Percentiles rank a stretch among this genome's conserved stretches.
Evolutionary conservation across 352 stramenopile genomes (phyloP).

Genomic region (Globisporangium takayamanum): DNA sequence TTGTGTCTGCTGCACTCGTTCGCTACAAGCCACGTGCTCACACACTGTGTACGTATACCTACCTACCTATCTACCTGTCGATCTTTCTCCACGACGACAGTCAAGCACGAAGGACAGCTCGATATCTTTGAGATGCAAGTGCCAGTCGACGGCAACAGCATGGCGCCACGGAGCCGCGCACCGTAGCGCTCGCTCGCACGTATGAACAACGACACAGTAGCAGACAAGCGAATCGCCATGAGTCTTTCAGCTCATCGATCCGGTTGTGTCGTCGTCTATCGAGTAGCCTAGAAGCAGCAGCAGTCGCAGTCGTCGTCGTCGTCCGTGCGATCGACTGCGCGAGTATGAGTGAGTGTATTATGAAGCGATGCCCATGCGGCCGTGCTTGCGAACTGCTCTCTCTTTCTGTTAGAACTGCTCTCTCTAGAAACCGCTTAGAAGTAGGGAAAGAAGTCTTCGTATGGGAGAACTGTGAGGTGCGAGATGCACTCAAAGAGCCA

Average conservation of each 20-base stretch:
- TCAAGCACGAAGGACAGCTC: constrained; percentile 83
- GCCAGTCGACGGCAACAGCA: constrained; percentile 56
- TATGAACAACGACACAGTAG: too few relatives aligned
- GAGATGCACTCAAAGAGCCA: constrained; percentile 89
- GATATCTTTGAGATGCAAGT: constrained; percentile 91
- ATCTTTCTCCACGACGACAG: constrained; percentile 19
- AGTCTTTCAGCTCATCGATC: not conserved
- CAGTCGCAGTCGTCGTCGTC: too few relatives aligned
- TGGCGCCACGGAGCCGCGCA: constrained; percentile 5
- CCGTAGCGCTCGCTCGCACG: constrained; percentile 1
- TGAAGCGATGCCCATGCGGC: not conserved
- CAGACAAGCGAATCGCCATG: not conserved
- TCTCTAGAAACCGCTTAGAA: constrained; percentile 15
- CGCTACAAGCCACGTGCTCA: not conserved
- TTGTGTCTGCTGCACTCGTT: not conserved
- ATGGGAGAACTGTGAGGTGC: constrained; percentile 72
- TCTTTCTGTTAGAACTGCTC: too few relatives aligned
- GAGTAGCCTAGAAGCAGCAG: too few relatives aligned
- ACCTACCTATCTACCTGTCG: not conserved
- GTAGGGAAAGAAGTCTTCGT: constrained; percentile 86
- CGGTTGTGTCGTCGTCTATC: too few relatives aligned
- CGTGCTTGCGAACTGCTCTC: not conserved
- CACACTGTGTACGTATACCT: not conserved
- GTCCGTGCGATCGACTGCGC: too few relatives aligned
- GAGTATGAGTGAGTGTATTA: too few relatives aligned